Evolutionary conservation across 495 filamentous ascomycete species (phyloP), one percentile per base, ranked within the genome.

Genomic region (Glutinoglossum americanum): DNA sequence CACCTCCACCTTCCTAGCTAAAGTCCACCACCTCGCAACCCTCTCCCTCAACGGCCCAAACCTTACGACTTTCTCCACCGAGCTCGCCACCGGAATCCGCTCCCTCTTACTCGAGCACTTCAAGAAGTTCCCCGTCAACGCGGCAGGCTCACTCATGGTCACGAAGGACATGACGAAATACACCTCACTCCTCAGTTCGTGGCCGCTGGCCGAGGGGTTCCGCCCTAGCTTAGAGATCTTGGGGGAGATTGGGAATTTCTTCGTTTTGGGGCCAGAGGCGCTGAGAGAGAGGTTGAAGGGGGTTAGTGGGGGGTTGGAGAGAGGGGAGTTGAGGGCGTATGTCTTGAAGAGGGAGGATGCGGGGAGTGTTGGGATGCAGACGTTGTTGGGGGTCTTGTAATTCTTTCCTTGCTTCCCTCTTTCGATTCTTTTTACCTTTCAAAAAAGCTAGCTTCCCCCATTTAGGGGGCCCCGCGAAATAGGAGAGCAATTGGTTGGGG

Each of bases 151-250:
- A 0, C 75, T 99, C 45, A 89, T 96, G 79, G 87, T 97, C 27
- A 88, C 84, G 51, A 94, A 95, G 74, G 93, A 99, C 67, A 84
- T 96, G 62, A 87, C 85, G 17, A 86, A 84, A 62, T 99, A 99
- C 66, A 81, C 85, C 5, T 80, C 87, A 51, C 73, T 93, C 25
- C 73, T 97, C 48, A 79, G 83, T 57, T 82, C 80, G 48, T 94
- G 87, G 83, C 79, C 82, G 23, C 74, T 90, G 17, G 68, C 70
- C 32, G 84, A 84, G 61, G 83, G 85, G 44, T 76, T 87, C 32
- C 79, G 80, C 62, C 74, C 73, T 45, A 76, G 76, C 61, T 79
- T 95, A 63, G 90, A 97, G 71, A 74, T 93, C 44, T 66, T 97
- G 57, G 80, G 85, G 35, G 93, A 97, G 71, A 87, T 99, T 59